Evolutionary conservation across 2,329 filamentous ascomycete genomes (phyloP), one percentile per base, ranked within the genome.

Genomic region (Metarhizium robertsii): DNA sequence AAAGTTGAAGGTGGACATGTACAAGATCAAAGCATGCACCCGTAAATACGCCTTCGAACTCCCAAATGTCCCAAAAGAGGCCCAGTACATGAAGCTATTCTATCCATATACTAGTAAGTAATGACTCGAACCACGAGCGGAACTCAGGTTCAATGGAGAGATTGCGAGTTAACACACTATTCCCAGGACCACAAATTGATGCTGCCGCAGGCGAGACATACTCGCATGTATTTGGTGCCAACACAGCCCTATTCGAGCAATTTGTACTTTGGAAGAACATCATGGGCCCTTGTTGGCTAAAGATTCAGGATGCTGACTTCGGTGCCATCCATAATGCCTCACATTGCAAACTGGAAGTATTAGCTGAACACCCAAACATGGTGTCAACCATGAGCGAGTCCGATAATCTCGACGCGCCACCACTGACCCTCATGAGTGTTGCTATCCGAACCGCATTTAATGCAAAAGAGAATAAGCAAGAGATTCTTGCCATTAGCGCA

Each of bases 201-300:
- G 76, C 81, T 53, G 86, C 87, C 58, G 73, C 78, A 45, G 94
- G 94, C 32, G 85, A 95, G 68, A 97, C 94, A 0, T 99, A 92
- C 67, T 96, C 92, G 1, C 89, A 90, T 61, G 86, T 96, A 29
- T 99, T 99, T 62, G 94, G 95, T 32, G 87, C 88, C 55, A 96
- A 94, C 69, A 99, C 94, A 0, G 85, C 90, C 1, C 78, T 99
- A 0, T 99, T 99, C 64, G 94, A 99, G 71, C 94, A 99, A 64
- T 99, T 99, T 67, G 94, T 99, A 20, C 79, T 99, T 5, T 96
- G 92, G 88, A 97, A 96, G 74, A 95, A 96, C 67, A 89, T 99
- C 63, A 99, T 96, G 92, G 94, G 94, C 1, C 94, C 94, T 34
- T 97, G 94, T 69, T 99, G 94, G 94, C 80, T 99, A 49, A 92